phyloP scores from a whole-genome alignment of 352 stramenopile species.

The Globisporangium orthogonon region DNA sequence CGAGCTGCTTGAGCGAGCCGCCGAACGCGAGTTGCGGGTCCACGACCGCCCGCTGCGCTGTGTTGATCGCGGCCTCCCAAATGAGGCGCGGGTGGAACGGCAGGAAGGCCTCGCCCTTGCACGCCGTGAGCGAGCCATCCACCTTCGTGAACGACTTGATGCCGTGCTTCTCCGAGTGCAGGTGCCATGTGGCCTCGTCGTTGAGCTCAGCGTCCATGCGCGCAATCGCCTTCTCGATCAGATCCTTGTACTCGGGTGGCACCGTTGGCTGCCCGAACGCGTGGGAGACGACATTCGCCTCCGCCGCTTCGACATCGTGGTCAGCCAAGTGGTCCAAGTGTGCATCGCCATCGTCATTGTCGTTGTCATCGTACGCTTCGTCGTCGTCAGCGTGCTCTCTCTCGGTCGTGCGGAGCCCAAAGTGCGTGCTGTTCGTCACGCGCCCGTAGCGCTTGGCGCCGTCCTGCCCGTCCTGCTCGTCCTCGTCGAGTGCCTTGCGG shows the following conservation, averaged over 20 bases:
- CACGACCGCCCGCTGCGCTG: conserved; percentile 39
- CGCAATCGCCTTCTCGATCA: conserved; percentile 49
- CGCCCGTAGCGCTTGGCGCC: conserved; percentile 12
- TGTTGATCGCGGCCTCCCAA: conserved; percentile 44
- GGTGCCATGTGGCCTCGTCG: conserved; percentile 47
- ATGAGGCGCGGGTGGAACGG: conserved; percentile 47
- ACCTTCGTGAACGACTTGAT: conserved; percentile 63
- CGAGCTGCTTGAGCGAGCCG: conserved; percentile 30
- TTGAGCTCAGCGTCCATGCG: conserved; percentile 57
- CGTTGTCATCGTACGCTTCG: neutral
- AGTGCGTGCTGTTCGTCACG: conserved; percentile 45
- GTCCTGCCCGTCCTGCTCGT: conserved; percentile 16
- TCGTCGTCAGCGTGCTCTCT: conserved; percentile 38
- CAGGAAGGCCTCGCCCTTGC: conserved; percentile 47
- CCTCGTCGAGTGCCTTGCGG: conserved; percentile 46
- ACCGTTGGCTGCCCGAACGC: conserved; percentile 39
- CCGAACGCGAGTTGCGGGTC: conserved; percentile 49
- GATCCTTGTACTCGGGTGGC: conserved; percentile 41
- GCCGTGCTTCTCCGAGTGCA: conserved; percentile 63
- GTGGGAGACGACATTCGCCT: neutral
- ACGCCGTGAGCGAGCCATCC: conserved; percentile 55
- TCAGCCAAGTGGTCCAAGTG: neutral
- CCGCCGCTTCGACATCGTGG: neutral
- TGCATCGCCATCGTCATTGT: conserved; percentile 30
- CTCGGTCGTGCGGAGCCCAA: conserved; percentile 38